phyloP scores from a whole-genome alignment of 805 yeast genomes.

The Metschnikowia orientalis region DNA sequence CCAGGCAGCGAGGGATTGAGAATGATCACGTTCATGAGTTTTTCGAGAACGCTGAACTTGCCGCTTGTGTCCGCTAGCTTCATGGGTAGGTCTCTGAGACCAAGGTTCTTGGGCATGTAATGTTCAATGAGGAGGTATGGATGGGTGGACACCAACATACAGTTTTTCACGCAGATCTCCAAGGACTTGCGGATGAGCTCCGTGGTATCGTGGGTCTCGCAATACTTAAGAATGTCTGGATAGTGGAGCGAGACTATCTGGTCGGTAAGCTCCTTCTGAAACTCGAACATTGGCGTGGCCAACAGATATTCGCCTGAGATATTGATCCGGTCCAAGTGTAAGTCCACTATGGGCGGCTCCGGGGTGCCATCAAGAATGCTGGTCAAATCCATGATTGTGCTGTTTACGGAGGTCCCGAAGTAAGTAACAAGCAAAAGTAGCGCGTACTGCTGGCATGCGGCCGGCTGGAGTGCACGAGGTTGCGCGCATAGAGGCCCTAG shows the following conservation, averaged over 20 bases:
- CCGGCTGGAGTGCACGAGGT: too few relatives aligned
- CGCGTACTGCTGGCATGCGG: too few relatives aligned
- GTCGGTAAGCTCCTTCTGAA: conserved; percentile 84
- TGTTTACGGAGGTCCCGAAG: too few relatives aligned
- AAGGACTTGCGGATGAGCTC: conserved; percentile 69
- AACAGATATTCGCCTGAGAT: conserved; percentile 63
- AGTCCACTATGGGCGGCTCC: conserved; percentile 69
- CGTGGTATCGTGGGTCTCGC: conserved; percentile 53
- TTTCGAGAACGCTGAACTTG: conserved; percentile 68
- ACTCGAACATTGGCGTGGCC: conserved; percentile 79
- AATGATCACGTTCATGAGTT: conserved; percentile 54
- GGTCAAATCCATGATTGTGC: conserved; percentile 66
- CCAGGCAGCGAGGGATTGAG: conserved; percentile 23
- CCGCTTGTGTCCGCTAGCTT: conserved; percentile 77
- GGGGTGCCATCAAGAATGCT: conserved; percentile 79
- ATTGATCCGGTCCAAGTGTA: conserved; percentile 43
- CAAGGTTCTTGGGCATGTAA: conserved; percentile 75
- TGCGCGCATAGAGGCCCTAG: too few relatives aligned
- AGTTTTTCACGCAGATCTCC: conserved; percentile 67
- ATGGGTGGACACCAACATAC: conserved; percentile 79
- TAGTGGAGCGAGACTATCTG: conserved; percentile 90
- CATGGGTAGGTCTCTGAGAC: conserved; percentile 64
- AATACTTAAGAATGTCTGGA: conserved; percentile 82
- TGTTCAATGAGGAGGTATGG: conserved; percentile 84
- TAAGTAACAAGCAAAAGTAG: too few relatives aligned